These are phyloP conservation scores for Acanthamoeba divionensis DNA, from an alignment of 208 protist species.

Conservation along the genomic window DNA sequence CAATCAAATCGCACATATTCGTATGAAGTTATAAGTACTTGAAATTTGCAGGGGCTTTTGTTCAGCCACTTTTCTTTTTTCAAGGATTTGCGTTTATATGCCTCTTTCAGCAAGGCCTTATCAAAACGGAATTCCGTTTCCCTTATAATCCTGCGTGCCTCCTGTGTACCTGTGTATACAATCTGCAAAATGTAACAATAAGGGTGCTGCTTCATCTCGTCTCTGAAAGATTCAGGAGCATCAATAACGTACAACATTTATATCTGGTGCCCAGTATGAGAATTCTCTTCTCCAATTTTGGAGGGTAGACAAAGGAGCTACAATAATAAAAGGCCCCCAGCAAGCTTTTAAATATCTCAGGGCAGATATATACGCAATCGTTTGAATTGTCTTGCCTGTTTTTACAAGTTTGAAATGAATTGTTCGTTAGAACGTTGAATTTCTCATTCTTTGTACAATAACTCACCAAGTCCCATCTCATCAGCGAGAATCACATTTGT, in stretches of 20 bases:
- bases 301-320: slow-evolving; percentile 82
- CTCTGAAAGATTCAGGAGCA: not conserved
- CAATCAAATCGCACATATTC: slow-evolving; percentile 76
- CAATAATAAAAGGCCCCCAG: slow-evolving; percentile 80
- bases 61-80: no score
- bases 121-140: slow-evolving; percentile 67
- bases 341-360: slow-evolving; percentile 70
- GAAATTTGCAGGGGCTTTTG: slow-evolving; percentile 75
- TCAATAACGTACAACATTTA: slow-evolving; percentile 75
- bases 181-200: no score
- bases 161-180: slow-evolving; percentile 68
- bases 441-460: slow-evolving; percentile 38
- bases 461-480: slow-evolving; percentile 89
- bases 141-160: slow-evolving; percentile 71
- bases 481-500: slow-evolving; percentile 86
- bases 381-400: slow-evolving; percentile 78
- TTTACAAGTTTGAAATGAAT: slow-evolving; percentile 37
- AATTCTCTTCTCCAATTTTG: slow-evolving; percentile 83
- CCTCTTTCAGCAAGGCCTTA: not conserved
- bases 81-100: not conserved
- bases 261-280: slow-evolving; percentile 76
- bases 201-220: no score
- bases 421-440: no score
- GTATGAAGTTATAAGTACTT: slow-evolving; percentile 89
- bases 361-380: slow-evolving; percentile 71